phyloP scores from a whole-genome alignment of 805 yeast species.

The Kuraishia hungarica region DNA sequence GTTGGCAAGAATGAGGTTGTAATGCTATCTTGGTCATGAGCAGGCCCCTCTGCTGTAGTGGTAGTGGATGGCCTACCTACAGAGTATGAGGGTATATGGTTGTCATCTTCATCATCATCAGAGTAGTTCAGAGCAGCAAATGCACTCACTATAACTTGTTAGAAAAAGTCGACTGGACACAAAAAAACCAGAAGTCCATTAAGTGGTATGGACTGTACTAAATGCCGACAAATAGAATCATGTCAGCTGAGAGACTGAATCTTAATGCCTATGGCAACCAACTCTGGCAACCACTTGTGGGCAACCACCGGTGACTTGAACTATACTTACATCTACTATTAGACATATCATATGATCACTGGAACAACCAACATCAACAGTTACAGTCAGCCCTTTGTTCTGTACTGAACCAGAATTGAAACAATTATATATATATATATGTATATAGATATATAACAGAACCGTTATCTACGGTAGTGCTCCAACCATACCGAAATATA shows the following conservation, averaged over 20 bases:
- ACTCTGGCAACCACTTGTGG: too few relatives aligned
- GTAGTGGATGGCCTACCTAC: background rate
- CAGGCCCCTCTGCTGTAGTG: background rate
- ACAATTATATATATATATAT: too few relatives aligned
- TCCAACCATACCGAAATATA: background rate
- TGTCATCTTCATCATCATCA: slow-evolving; percentile 9
- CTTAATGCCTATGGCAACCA: too few relatives aligned
- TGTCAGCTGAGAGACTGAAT: too few relatives aligned
- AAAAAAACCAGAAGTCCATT: too few relatives aligned
- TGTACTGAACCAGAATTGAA: too few relatives aligned
- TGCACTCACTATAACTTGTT: slow-evolving; percentile 15
- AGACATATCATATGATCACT: background rate
- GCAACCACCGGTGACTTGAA: too few relatives aligned
- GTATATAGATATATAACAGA: too few relatives aligned
- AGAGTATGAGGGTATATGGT: slow-evolving; percentile 1
- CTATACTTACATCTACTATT: background rate
- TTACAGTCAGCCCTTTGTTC: too few relatives aligned
- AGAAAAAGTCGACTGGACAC: background rate
- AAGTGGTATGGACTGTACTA: too few relatives aligned
- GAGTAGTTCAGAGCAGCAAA: slow-evolving; percentile 22
- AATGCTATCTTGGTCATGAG: background rate
- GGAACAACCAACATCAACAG: too few relatives aligned
- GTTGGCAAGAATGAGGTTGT: background rate
- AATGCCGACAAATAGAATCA: too few relatives aligned
- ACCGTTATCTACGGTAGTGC: background rate